Base-by-base conservation (phyloP, 2,329 filamentous ascomycete genomes). In the Neonectria hederae region DNA sequence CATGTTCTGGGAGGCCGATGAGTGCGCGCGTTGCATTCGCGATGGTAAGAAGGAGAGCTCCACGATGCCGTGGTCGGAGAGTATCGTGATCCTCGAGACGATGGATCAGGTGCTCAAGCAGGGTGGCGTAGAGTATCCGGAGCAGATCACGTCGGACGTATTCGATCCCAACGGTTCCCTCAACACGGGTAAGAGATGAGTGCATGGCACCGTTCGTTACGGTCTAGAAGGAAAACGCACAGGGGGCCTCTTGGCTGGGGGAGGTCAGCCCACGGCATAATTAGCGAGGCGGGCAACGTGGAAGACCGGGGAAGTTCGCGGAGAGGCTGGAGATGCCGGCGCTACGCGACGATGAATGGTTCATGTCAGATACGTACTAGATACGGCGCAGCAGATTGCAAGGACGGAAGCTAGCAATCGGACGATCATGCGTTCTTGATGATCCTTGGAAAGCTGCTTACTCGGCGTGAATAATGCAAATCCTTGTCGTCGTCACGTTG, bases 1-100 rank as follows among this genome's bases (percentile, higher is more conserved):
- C 54, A 96, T 97, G 92, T 96, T 93, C 81, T 95, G 90, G 90
- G 91, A 94, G 77, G 92, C 92, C 1, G 92, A 94, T 76, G 92
- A 93, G 82, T 90, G 88, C 68, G 92, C 90, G 28, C 84, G 89
- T 49, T 92, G 91, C 69, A 75, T 97, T 62, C 84, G 90, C 46
- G 93, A 96, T 76, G 92, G 93, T 22, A 89, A 88, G 79, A 86
- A 90, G 73, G 90, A 97, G 83, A 93, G 92, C 76, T 84, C 86
- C 52, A 85, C 85, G 13, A 81, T 96, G 78, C 88, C 90, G 21
- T 87, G 88, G 83, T 84, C 87, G 49, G 94, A 97, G 84, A 95
- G 91, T 74, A 83, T 97, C 59, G 85, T 89, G 53, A 93, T 97
- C 67, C 97, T 97, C 93, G 90, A 94, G 76, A 81, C 83, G 54